phyloP scores from a whole-genome alignment of 192 early-diverging fungal species.

The Coemansia sp. region DNA sequence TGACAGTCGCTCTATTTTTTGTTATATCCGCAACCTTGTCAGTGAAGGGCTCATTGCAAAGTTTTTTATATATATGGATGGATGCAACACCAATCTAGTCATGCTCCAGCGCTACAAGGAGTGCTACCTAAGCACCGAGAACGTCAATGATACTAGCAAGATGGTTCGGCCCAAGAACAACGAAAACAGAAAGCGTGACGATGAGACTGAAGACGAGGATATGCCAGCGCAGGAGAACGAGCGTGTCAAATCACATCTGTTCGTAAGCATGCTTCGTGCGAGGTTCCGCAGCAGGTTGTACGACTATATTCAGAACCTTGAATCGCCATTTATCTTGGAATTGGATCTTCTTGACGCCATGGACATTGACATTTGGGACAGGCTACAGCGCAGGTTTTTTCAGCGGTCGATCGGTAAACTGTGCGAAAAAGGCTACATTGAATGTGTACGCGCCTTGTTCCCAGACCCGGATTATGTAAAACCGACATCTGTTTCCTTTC shows the following conservation, averaged over 20 bases:
- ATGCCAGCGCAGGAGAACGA: background rate
- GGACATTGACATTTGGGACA: constrained; percentile 28
- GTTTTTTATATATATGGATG: constrained; percentile 19
- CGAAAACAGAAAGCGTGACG: background rate
- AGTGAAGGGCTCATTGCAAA: constrained; percentile 32
- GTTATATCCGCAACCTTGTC: constrained; percentile 46
- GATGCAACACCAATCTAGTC: constrained; percentile 42
- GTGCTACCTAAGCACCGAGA: background rate
- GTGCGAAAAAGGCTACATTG: constrained; percentile 11
- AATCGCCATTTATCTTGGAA: constrained; percentile 34
- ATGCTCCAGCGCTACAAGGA: constrained; percentile 30
- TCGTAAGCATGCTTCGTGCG: constrained; percentile 14
- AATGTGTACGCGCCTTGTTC: constrained; percentile 31
- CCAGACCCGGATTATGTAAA: constrained; percentile 6
- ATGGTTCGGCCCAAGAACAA: background rate
- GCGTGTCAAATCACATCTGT: background rate
- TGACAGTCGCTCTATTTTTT: constrained; percentile 40
- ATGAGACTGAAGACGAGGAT: background rate
- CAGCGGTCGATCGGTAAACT: constrained; percentile 27
- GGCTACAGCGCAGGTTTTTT: constrained; percentile 28
- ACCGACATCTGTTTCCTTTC: background rate
- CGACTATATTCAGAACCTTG: constrained; percentile 20
- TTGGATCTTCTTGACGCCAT: constrained; percentile 33
- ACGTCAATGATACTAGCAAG: background rate
- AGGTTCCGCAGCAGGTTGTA: constrained; percentile 17